Conservation (phyloP, 371 early-diverging fungal species). For the Mucor sp. region DNA sequence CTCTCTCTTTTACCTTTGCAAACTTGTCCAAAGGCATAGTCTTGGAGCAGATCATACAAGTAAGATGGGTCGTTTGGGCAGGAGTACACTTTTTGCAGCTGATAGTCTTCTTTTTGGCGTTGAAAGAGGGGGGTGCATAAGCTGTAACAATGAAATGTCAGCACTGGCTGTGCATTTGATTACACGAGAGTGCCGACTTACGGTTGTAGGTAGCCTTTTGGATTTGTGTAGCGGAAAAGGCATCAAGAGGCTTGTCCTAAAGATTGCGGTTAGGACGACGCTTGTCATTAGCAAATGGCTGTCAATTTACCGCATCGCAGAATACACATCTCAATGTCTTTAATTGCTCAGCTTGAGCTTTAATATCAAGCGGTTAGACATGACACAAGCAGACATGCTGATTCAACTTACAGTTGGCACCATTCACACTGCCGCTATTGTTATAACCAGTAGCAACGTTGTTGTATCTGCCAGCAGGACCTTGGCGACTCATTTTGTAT, state of each 20-base stretch:
- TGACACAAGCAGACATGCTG: too few species aligned
- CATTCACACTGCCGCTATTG: not conserved
- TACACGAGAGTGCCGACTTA: not conserved
- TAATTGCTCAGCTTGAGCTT: not conserved
- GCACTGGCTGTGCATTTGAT: too few species aligned
- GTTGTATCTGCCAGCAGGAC: not conserved
- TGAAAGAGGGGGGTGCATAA: slow-evolving; percentile 42
- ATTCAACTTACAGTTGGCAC: not conserved
- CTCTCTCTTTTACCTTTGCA: slow-evolving; percentile 40
- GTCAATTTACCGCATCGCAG: slow-evolving; percentile 17
- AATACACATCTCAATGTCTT: slow-evolving; percentile 23
- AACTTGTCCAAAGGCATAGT: slow-evolving; percentile 43
- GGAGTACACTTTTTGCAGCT: slow-evolving; percentile 55
- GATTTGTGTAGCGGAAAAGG: slow-evolving; percentile 24
- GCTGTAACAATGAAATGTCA: slow-evolving; percentile 16
- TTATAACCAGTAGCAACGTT: not conserved
- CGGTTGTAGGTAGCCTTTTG: slow-evolving; percentile 23
- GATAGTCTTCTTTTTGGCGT: slow-evolving; percentile 40
- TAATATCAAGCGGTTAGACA: not conserved
- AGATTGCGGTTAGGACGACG: not conserved
- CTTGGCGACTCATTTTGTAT: not conserved
- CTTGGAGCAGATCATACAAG: slow-evolving; percentile 49
- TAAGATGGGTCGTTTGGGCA: slow-evolving; percentile 33
- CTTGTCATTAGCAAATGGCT: not conserved
- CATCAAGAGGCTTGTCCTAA: slow-evolving; percentile 31